These are phyloP conservation scores for Margaritispora aquatica DNA, from an alignment of 495 filamentous ascomycete species.

Conservation along the genomic window DNA sequence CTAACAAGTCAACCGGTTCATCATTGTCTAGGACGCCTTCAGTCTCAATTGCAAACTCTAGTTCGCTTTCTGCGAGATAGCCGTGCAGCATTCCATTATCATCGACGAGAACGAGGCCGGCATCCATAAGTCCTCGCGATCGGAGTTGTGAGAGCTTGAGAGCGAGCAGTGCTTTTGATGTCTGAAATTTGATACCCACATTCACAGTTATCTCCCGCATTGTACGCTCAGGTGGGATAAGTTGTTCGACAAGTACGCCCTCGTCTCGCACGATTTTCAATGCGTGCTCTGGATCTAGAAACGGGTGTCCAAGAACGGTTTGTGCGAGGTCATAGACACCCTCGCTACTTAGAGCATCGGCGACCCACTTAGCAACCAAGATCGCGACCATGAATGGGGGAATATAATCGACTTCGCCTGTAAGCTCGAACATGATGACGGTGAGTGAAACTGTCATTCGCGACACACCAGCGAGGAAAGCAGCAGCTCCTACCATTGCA, in stretches of 20 bases:
- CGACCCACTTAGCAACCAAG: slow-evolving; percentile 51
- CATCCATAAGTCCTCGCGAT: slow-evolving; percentile 46
- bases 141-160: slow-evolving; percentile 41
- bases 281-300: slow-evolving; percentile 45
- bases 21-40: slow-evolving; percentile 28
- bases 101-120: slow-evolving; percentile 48
- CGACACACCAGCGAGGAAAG: slow-evolving; percentile 52
- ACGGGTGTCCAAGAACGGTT: slow-evolving; percentile 49
- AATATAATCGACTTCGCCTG: slow-evolving; percentile 41
- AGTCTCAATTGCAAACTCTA: slow-evolving; percentile 42
- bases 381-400: slow-evolving; percentile 54
- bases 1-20: slow-evolving; percentile 36
- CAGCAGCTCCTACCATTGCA: slow-evolving; percentile 54
- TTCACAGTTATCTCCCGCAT: slow-evolving; percentile 50
- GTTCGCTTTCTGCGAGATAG: slow-evolving; percentile 47
- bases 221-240: slow-evolving; percentile 45
- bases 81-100: slow-evolving; percentile 40
- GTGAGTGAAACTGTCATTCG: slow-evolving; percentile 52
- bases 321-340: slow-evolving; percentile 52
- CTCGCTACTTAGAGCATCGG: slow-evolving; percentile 44
- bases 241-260: slow-evolving; percentile 33
- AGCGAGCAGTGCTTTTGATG: slow-evolving; percentile 33
- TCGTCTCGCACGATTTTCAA: slow-evolving; percentile 33
- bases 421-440: slow-evolving; percentile 54
- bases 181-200: slow-evolving; percentile 36